phyloP scores from a whole-genome alignment of 2,329 filamentous ascomycete species.

The Fonsecaea erecta region DNA sequence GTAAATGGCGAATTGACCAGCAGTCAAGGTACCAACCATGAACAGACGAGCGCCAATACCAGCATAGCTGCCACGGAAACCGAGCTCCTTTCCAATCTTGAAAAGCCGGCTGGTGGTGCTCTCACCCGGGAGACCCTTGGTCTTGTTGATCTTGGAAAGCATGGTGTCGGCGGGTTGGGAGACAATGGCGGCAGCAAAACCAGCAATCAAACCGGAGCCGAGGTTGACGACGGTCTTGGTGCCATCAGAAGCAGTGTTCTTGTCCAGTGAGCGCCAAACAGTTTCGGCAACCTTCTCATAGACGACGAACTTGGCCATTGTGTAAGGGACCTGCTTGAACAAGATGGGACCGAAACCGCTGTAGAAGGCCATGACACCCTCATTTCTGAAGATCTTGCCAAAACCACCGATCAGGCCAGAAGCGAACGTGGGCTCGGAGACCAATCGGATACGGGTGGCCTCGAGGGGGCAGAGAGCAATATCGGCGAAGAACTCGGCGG shows the following conservation, averaged over 20 bases:
- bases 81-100: conserved; percentile 88
- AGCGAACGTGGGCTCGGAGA: conserved; percentile 84
- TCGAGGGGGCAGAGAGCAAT: conserved; percentile 84
- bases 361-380: conserved; percentile 87
- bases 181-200: conserved; percentile 84
- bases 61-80: conserved; percentile 74
- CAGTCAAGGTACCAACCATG: conserved; percentile 76
- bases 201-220: conserved; percentile 79
- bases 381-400: conserved; percentile 78
- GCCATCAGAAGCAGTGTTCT: conserved; percentile 68
- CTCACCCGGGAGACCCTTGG: conserved; percentile 83
- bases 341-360: conserved; percentile 86
- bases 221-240: conserved; percentile 82
- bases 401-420: conserved; percentile 79
- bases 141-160: conserved; percentile 97
- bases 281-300: conserved; percentile 85
- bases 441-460: conserved; percentile 91
- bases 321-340: conserved; percentile 91
- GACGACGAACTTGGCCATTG: conserved; percentile 93
- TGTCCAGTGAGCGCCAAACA: conserved; percentile 72
- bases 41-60: conserved; percentile 81
- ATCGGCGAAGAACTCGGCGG: conserved; percentile 67
- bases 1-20: conserved; percentile 88
- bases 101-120: conserved; percentile 77
- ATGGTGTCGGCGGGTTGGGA: conserved; percentile 93